These are phyloP conservation scores for Stachybotrys chlorohalonatus DNA, from an alignment of 2,329 filamentous ascomycete genomes.

Conservation along the genomic window DNA sequence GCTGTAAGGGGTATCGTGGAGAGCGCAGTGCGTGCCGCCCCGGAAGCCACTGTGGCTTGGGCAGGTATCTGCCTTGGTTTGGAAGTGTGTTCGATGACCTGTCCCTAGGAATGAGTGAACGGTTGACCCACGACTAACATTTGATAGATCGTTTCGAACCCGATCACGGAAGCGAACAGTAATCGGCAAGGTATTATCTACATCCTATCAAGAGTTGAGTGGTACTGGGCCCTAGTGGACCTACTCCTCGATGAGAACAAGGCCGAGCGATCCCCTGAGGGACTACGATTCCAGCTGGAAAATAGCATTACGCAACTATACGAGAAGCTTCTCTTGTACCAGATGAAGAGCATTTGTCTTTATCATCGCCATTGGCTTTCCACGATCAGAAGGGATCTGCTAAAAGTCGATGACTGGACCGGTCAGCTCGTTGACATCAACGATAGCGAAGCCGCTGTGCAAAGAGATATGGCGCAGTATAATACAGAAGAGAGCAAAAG, in stretches of 20 bases:
- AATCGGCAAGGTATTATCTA: conserved; percentile 24
- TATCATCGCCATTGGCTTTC: conserved; percentile 20
- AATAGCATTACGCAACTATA: conserved; percentile 23
- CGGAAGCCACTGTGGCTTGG: conserved; percentile 26
- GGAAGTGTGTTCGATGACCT: conserved; percentile 14
- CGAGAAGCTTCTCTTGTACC: conserved; percentile 26
- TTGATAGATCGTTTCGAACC: conserved; percentile 19
- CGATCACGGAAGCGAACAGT: conserved; percentile 11
- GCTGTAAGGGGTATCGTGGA: conserved; percentile 2
- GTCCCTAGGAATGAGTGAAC: background rate
- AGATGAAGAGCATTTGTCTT: conserved; percentile 29
- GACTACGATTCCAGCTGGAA: conserved; percentile 11
- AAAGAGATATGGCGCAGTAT: conserved; percentile 7
- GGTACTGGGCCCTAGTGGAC: conserved; percentile 23
- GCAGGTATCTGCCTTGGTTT: conserved; percentile 21
- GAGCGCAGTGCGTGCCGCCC: conserved; percentile 15
- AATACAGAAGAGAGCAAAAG: conserved; percentile 4
- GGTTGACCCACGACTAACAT: background rate
- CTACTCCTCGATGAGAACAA: conserved; percentile 15
- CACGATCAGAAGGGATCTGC: conserved; percentile 17
- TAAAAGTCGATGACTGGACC: no score
- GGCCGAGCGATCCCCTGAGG: conserved; percentile 1
- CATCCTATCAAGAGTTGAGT: conserved; percentile 21
- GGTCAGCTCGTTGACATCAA: conserved; percentile 19
- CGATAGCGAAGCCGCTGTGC: conserved; percentile 13